phyloP scores from a whole-genome alignment of 2,329 filamentous ascomycete species.

The Diaporthe amygdali region DNA sequence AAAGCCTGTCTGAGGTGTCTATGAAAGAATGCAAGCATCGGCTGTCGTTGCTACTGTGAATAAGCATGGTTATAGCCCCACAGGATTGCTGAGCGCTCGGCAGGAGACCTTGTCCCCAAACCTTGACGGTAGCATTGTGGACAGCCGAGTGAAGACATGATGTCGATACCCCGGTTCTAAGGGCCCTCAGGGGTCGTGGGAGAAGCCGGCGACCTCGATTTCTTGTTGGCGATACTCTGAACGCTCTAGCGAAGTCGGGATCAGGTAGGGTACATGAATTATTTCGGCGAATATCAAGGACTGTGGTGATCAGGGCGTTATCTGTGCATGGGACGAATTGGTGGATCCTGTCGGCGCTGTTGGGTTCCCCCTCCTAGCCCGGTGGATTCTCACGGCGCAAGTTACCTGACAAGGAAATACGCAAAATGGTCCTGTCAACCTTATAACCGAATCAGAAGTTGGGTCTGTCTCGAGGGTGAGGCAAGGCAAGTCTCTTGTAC shows the following conservation, averaged over 20 bases:
- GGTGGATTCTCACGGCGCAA: neutral
- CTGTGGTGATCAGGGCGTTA: neutral
- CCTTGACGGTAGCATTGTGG: constrained; percentile 7
- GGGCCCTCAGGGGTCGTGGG: neutral
- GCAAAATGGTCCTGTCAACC: neutral
- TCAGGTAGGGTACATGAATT: neutral
- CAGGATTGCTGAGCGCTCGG: neutral
- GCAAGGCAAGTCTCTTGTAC: neutral
- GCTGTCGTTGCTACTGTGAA: neutral
- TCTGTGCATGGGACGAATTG: neutral
- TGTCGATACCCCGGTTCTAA: neutral
- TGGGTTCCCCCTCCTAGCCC: too few relatives aligned
- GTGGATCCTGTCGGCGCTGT: too few relatives aligned
- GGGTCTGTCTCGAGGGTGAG: neutral
- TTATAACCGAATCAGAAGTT: neutral
- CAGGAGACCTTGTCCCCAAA: neutral
- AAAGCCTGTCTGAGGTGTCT: neutral
- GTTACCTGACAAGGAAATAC: neutral
- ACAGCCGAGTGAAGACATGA: neutral
- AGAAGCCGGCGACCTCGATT: neutral
- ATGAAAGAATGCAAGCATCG: neutral
- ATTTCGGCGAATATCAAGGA: neutral
- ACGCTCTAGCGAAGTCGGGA: neutral
- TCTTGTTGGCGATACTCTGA: neutral
- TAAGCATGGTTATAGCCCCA: neutral